Conservation (phyloP, 2,329 filamentous ascomycete genomes). For the Penicillium hesseltinei region DNA sequence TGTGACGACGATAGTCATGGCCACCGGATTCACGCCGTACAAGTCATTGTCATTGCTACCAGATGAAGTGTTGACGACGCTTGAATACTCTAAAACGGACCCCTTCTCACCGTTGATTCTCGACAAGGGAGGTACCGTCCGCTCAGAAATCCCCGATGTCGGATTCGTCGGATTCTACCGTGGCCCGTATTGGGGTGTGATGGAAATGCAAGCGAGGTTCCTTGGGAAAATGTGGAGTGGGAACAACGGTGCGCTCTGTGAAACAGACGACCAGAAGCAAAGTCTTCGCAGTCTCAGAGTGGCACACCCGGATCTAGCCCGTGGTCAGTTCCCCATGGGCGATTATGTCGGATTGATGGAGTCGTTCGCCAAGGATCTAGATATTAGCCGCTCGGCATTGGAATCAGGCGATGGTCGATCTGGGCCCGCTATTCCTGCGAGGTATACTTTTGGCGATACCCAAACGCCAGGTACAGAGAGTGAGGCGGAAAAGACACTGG, state of each 20-base stretch:
- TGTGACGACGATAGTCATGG: constrained; percentile 67
- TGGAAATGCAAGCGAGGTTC: constrained; percentile 79
- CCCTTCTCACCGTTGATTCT: constrained; percentile 63
- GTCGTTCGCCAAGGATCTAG: constrained; percentile 61
- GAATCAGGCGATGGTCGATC: constrained; percentile 31
- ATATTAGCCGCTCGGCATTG: constrained; percentile 47
- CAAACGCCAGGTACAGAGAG: constrained; percentile 15
- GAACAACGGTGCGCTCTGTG: constrained; percentile 16
- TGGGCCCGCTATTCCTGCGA: constrained; percentile 53
- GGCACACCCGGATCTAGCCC: constrained; percentile 16
- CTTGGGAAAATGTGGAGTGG: constrained; percentile 60
- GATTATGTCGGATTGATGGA: constrained; percentile 77
- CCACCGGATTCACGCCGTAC: constrained; percentile 70
- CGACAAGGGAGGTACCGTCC: constrained; percentile 65
- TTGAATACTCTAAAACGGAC: constrained; percentile 59
- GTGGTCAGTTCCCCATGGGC: constrained; percentile 76
- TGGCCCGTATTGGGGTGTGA: constrained; percentile 80
- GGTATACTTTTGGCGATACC: constrained; percentile 45
- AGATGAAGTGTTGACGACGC: constrained; percentile 50
- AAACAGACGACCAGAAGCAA: constrained; percentile 25
- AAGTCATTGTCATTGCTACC: constrained; percentile 65
- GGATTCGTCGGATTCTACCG: constrained; percentile 84
- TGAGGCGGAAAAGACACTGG: constrained; percentile 45
- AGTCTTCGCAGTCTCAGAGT: constrained; percentile 24
- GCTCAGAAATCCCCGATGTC: constrained; percentile 60